Base-by-base conservation (phyloP, 495 filamentous ascomycete species). In the Patellaria atrata region DNA sequence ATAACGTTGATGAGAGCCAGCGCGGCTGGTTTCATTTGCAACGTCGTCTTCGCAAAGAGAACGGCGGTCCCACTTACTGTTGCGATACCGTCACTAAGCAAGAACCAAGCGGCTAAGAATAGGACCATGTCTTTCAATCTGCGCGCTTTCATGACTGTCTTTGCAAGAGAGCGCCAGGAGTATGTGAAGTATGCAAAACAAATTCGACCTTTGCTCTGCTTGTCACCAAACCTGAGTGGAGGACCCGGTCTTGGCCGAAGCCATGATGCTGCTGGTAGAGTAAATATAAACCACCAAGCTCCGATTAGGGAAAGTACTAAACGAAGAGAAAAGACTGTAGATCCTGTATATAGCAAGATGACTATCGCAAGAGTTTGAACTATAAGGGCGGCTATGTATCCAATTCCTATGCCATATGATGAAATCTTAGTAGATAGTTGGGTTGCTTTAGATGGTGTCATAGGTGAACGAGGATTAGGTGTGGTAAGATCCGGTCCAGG, bases 51-150 rank as follows among this genome's bases (percentile, higher is more conserved):
- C 3, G 84, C 89, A 52, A 92, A 97, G 8, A 97, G 65, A 14
- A 97, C 80, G 6, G 89, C 89, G 5, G 89, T 94, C 6, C 89
- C 91, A 33, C 82, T 89, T 10, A 91, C 82, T 0, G 89, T 97
- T 7, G 89, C 89, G 44, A 97, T 89, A 20, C 78, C 82, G 39
- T 97, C 89, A 29, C 79, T 86, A 2, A 97, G 69, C 10, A 97
- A 65, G 53, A 97, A 94, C 89, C 89, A 97, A 12, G 84, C 83
- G 4, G 67, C 68, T 14, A 96, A 70, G 49, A 97, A 97, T 23
- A 96, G 63, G 19, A 84, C 56, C 28, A 94, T 75, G 50, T 97
- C 89, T 43, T 81, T 75, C 12, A 96, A 65, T 8, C 66, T 77
- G 1, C 83, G 68, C 0, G 89, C 85, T 21, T 83, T 73, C 48